A percentile compares a stretch with the other conserved stretches of the same genome.
Conservation (phyloP, 2,329 filamentous ascomycete genomes). For the Elsinoe perseae region DNA sequence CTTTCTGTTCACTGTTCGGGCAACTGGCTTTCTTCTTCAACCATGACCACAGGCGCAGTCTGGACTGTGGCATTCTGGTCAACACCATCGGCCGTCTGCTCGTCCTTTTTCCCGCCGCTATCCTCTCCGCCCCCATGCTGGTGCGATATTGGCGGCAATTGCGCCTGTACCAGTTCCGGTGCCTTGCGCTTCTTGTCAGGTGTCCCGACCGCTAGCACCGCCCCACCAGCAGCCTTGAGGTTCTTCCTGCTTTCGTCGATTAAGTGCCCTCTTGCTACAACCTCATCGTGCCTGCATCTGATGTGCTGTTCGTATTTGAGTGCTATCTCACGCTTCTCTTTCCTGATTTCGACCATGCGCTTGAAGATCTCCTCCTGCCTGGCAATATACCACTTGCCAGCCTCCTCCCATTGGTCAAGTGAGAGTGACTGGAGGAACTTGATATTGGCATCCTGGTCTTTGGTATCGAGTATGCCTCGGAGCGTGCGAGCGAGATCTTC, state of each 20-base stretch:
- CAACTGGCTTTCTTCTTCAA: background rate
- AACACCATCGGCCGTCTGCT: background rate
- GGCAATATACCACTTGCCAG: constrained; percentile 53
- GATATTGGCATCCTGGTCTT: constrained; percentile 32
- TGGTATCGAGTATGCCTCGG: background rate
- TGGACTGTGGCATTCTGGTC: background rate
- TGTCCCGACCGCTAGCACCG: constrained; percentile 42
- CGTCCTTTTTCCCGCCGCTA: background rate
- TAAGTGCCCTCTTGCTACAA: constrained; percentile 42
- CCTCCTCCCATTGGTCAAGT: constrained; percentile 53
- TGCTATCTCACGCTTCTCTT: constrained; percentile 47
- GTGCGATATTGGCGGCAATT: background rate
- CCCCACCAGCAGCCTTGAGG: constrained; percentile 49
- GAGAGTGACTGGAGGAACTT: constrained; percentile 46
- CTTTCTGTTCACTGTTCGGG: background rate
- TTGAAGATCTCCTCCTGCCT: constrained; percentile 45
- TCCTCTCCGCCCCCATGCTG: background rate
- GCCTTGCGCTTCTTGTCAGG: constrained; percentile 22
- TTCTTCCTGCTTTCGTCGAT: constrained; percentile 37
- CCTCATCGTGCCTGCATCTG: constrained; percentile 43
- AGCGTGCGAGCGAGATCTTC: constrained; percentile 23
- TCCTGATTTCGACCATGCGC: constrained; percentile 46
- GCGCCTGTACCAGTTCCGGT: background rate
- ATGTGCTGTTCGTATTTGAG: constrained; percentile 51
- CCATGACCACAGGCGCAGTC: background rate